A percentile compares a stretch with the other conserved stretches of the same genome.
These are phyloP conservation scores for Aspergillus flavus DNA, from an alignment of 2,329 filamentous ascomycete species.

Conservation along the genomic window DNA sequence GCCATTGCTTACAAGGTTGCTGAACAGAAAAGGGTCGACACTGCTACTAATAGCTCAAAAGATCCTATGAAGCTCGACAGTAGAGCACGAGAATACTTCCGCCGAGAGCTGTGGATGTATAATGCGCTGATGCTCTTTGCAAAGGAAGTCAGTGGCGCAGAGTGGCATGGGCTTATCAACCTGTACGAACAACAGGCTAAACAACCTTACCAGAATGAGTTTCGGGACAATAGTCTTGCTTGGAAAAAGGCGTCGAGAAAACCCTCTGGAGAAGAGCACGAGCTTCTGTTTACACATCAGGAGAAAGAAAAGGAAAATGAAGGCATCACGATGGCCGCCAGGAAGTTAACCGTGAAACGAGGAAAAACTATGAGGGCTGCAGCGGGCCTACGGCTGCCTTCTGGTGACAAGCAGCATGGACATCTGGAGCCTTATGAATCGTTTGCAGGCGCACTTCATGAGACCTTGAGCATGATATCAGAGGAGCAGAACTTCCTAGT, in stretches of 20 bases:
- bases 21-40: slow-evolving; percentile 68
- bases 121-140: slow-evolving; percentile 85
- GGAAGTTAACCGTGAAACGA: slow-evolving; percentile 91
- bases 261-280: slow-evolving; percentile 73
- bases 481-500: slow-evolving; percentile 97
- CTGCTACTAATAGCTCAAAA: slow-evolving; percentile 49
- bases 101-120: slow-evolving; percentile 82
- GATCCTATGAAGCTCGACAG: slow-evolving; percentile 66
- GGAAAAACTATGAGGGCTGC: slow-evolving; percentile 69
- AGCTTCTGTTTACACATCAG: slow-evolving; percentile 84
- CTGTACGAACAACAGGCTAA: slow-evolving; percentile 78
- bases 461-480: slow-evolving; percentile 78
- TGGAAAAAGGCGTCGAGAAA: slow-evolving; percentile 83
- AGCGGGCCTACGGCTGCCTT: slow-evolving; percentile 47
- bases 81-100: slow-evolving; percentile 69
- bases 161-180: slow-evolving; percentile 79
- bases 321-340: slow-evolving; percentile 69
- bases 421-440: slow-evolving; percentile 76
- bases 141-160: slow-evolving; percentile 76
- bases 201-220: slow-evolving; percentile 78
- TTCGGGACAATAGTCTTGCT: slow-evolving; percentile 72
- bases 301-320: slow-evolving; percentile 84
- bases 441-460: slow-evolving; percentile 77
- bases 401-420: slow-evolving; percentile 60
- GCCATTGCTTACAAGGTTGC: slow-evolving; percentile 76